A percentile compares a stretch with the other conserved stretches of the same genome.
phyloP scores from a whole-genome alignment of 2,329 filamentous ascomycete genomes.

The Knufia petricola region DNA sequence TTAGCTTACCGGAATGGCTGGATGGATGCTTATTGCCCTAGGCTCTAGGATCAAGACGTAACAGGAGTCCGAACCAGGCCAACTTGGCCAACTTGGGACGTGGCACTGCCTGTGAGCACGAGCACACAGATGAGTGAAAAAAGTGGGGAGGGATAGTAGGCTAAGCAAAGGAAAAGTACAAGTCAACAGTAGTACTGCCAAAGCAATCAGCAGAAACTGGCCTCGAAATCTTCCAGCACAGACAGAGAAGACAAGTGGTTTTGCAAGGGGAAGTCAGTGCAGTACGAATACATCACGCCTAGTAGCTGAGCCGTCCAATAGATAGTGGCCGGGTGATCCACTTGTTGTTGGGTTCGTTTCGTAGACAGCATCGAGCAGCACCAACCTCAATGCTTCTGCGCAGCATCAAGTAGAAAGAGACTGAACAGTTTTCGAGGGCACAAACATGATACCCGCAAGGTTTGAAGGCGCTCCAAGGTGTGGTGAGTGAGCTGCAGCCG shows the following conservation, averaged over 20 bases:
- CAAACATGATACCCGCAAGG: slow-evolving; percentile 1
- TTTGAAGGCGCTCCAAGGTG: slow-evolving; percentile 4
- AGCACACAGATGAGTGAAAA: slow-evolving; percentile 1
- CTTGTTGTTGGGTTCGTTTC: background rate
- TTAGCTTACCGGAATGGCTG: slow-evolving; percentile 9
- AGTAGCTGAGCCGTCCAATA: slow-evolving; percentile 6
- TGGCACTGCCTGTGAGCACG: slow-evolving; percentile 7
- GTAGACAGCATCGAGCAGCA: slow-evolving; percentile 3
- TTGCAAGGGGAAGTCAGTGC: slow-evolving; percentile 4
- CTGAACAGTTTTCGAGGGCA: background rate
- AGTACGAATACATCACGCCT: background rate
- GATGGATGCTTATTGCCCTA: slow-evolving; percentile 7
- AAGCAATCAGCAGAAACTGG: slow-evolving; percentile 5
- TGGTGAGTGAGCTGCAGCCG: slow-evolving; percentile 4
- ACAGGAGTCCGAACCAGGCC: slow-evolving; percentile 7
- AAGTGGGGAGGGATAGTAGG: slow-evolving; percentile 8
- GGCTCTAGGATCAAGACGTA: slow-evolving; percentile 7
- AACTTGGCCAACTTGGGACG: slow-evolving; percentile 8
- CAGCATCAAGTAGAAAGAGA: background rate
- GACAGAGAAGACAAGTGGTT: slow-evolving; percentile 3
- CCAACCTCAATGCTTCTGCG: background rate
- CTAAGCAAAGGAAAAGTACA: slow-evolving; percentile 8
- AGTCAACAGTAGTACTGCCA: slow-evolving; percentile 2
- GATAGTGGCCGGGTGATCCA: slow-evolving; percentile 1
- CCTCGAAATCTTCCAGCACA: slow-evolving; percentile 3